Evolutionary conservation across 257 asterid species (phyloP).

Genomic region (Verbena officinalis): DNA sequence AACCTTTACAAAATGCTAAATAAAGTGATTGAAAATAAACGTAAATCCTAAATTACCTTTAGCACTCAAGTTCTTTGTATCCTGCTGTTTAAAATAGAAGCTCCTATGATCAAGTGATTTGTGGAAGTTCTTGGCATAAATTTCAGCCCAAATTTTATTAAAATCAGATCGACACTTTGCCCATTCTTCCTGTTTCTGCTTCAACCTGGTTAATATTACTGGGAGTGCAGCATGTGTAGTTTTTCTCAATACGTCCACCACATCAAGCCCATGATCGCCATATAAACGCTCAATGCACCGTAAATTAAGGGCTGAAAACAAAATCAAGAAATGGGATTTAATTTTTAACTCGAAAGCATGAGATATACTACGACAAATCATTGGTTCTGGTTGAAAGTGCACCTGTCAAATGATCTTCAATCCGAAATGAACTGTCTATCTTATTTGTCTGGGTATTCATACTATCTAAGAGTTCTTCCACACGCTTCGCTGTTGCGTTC

Average conservation of each 20-base stretch:
- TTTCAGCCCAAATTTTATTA: slow-evolving; percentile 79
- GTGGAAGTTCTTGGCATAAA: slow-evolving; percentile 71
- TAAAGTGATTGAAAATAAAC: too few species aligned
- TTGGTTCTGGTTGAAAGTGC: background rate
- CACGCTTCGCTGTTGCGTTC: slow-evolving; percentile 41
- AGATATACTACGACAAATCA: background rate
- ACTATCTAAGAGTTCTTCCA: slow-evolving; percentile 41
- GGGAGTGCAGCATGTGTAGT: slow-evolving; percentile 41
- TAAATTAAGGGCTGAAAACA: slow-evolving; percentile 37
- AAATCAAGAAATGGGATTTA: slow-evolving; percentile 12
- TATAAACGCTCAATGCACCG: slow-evolving; percentile 56
- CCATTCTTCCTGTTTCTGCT: slow-evolving; percentile 66
- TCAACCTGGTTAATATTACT: slow-evolving; percentile 44
- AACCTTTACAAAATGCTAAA: too few species aligned
- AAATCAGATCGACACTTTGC: slow-evolving; percentile 70
- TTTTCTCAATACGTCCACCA: slow-evolving; percentile 44
- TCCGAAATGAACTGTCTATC: slow-evolving; percentile 21
- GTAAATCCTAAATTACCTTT: slow-evolving; percentile 53
- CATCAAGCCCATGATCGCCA: slow-evolving; percentile 65
- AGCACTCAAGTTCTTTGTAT: slow-evolving; percentile 68
- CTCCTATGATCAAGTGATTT: slow-evolving; percentile 86
- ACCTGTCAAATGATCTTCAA: slow-evolving; percentile 52
- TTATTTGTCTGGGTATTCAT: slow-evolving; percentile 37
- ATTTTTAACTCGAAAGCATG: background rate
- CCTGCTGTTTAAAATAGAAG: slow-evolving; percentile 81